Evolutionary conservation across 2,329 filamentous ascomycete genomes (phyloP).

Genomic region (Amauroascus verrucosus): DNA sequence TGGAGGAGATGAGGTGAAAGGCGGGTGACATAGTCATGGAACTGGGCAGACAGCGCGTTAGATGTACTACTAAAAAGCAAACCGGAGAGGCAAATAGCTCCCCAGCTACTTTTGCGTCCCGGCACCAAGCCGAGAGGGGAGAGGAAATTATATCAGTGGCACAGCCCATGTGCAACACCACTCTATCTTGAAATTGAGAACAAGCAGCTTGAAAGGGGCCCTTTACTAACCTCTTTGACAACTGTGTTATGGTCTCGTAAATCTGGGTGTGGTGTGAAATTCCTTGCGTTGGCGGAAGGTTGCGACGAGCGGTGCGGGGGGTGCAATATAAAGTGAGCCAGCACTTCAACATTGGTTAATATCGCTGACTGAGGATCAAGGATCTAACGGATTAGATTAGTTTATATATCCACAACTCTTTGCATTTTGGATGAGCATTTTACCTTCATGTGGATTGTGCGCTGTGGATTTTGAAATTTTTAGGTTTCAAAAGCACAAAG

Average conservation of each 20-base stretch:
- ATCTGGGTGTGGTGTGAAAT: conserved; percentile 34
- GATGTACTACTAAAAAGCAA: not conserved
- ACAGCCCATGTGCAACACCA: not conserved
- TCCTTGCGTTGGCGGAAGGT: conserved; percentile 28
- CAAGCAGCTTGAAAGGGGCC: not conserved
- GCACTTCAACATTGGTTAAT: conserved; percentile 37
- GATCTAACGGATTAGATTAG: conserved; percentile 23
- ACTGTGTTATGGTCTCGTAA: conserved; percentile 39
- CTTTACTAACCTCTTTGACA: conserved; percentile 34
- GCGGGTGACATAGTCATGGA: conserved; percentile 34
- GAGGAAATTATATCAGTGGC: no score
- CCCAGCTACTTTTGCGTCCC: not conserved
- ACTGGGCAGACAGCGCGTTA: conserved; percentile 19
- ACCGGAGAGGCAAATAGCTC: not conserved
- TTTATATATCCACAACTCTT: not conserved
- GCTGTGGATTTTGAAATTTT: not conserved
- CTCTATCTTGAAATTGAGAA: not conserved
- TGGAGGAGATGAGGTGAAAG: conserved; percentile 32
- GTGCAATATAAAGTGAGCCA: conserved; percentile 33
- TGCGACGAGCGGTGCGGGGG: conserved; percentile 34
- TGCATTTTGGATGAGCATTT: not conserved
- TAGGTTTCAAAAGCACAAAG: not conserved
- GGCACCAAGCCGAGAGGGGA: no score
- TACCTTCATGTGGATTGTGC: not conserved
- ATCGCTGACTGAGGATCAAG: conserved; percentile 38